Percentiles rank a stretch among this genome's conserved stretches.
These are phyloP conservation scores for Colletotrichum musicola DNA, from an alignment of 2,329 filamentous ascomycete genomes.

Conservation along the genomic window DNA sequence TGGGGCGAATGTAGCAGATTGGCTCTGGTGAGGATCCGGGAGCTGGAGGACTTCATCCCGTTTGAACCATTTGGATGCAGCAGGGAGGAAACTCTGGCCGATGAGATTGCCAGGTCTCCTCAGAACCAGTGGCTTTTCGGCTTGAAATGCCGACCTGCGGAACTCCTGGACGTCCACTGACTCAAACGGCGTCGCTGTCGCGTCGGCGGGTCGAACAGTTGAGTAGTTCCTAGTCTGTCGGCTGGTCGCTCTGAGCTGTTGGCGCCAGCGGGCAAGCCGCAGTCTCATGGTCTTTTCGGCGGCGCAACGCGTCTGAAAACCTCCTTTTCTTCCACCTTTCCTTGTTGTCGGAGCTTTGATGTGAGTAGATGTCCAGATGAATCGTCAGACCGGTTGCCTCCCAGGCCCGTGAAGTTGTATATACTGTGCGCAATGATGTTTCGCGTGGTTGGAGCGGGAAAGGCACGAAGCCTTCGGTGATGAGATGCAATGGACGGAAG, in stretches of 20 bases:
- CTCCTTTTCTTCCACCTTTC: too few relatives aligned
- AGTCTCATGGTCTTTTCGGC: background rate
- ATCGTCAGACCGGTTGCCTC: too few relatives aligned
- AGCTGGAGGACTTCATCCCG: background rate
- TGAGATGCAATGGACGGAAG: too few relatives aligned
- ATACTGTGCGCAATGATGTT: too few relatives aligned
- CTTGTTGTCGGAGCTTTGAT: too few relatives aligned
- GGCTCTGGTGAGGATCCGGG: background rate
- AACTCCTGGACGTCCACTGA: conserved; percentile 27
- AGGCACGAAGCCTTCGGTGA: too few relatives aligned
- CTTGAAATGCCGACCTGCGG: conserved; percentile 17
- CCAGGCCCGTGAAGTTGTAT: too few relatives aligned
- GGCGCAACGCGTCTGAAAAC: too few relatives aligned
- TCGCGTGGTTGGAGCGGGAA: too few relatives aligned
- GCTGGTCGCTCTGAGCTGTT: background rate
- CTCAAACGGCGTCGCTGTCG: conserved; percentile 11
- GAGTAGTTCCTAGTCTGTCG: background rate
- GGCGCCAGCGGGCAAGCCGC: background rate
- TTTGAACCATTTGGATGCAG: conserved; percentile 46
- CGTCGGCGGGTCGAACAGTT: conserved; percentile 5
- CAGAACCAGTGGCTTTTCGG: conserved; percentile 39
- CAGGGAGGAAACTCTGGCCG: conserved; percentile 41
- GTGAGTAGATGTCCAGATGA: too few relatives aligned
- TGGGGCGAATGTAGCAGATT: conserved; percentile 6
- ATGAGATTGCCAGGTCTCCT: conserved; percentile 28